Conservation (phyloP, 371 early-diverging fungal genomes). For the Mycotypha africana region DNA sequence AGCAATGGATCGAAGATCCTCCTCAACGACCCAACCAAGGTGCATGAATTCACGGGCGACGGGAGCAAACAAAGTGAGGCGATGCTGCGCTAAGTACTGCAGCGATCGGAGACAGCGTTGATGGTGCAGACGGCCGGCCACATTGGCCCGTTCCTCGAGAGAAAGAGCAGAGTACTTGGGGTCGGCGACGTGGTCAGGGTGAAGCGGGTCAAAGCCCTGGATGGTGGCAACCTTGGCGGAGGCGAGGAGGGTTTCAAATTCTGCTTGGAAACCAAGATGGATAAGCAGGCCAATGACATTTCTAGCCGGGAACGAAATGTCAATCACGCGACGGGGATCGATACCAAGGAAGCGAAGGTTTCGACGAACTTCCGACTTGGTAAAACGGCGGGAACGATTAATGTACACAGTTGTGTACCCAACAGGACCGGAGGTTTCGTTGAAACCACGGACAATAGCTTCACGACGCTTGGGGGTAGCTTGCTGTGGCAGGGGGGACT, state of each 20-base stretch:
- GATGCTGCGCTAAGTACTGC: too few species aligned
- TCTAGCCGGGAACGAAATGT: background rate
- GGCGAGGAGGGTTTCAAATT: background rate
- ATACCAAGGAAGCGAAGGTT: slow-evolving; percentile 1
- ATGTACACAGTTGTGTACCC: slow-evolving; percentile 2
- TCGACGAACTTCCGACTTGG: background rate
- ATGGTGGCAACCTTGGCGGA: background rate
- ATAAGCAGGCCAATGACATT: slow-evolving; percentile 4
- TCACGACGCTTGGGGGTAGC: too few species aligned
- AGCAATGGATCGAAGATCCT: too few species aligned
- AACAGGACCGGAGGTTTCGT: too few species aligned
- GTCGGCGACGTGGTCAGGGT: slow-evolving; percentile 3
- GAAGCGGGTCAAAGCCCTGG: slow-evolving; percentile 2
- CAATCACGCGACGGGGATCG: slow-evolving; percentile 6
- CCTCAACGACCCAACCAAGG: background rate
- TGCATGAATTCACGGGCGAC: background rate
- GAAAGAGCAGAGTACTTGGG: background rate
- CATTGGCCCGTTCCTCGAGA: background rate
- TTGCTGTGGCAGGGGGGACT: too few species aligned
- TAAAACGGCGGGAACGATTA: background rate
- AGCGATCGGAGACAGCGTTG: background rate
- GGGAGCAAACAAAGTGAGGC: too few species aligned
- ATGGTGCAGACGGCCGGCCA: background rate
- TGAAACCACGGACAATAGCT: too few species aligned
- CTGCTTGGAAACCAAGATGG: background rate